Evolutionary conservation across 140 eudicot genomes (phyloP).

Genomic region (Anethum foeniculum): DNA sequence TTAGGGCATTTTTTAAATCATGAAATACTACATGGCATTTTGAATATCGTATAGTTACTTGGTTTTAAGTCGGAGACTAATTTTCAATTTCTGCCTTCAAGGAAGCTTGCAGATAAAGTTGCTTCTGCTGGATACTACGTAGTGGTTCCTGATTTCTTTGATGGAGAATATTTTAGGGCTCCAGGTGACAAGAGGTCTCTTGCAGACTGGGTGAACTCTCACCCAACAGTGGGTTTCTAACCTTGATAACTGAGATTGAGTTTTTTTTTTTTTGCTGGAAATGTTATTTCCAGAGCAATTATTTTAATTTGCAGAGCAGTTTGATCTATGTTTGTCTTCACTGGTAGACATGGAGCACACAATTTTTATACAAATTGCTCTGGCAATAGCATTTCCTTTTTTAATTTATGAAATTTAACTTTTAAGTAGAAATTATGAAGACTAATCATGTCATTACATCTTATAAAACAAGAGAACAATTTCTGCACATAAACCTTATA

Average conservation of each 20-base stretch:
- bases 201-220: constrained; percentile 18
- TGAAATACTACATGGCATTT: not conserved
- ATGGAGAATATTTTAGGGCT: constrained; percentile 31
- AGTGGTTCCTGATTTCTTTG: constrained; percentile 46
- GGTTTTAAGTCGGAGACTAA: not conserved
- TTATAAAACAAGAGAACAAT: not conserved
- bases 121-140: constrained; percentile 44
- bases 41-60: too few species aligned
- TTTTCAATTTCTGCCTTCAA: not conserved
- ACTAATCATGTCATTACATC: not conserved
- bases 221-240: constrained; percentile 7
- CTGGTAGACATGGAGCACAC: too few species aligned
- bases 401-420: not conserved
- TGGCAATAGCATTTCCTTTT: too few species aligned
- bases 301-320: too few species aligned
- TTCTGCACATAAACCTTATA: too few species aligned
- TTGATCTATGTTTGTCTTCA: too few species aligned
- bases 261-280: not conserved
- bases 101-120: constrained; percentile 47
- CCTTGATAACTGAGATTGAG: not conserved
- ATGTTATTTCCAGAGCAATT: too few species aligned
- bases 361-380: too few species aligned
- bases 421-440: not conserved
- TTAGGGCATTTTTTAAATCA: not conserved
- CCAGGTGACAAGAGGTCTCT: constrained; percentile 17